Conservation (phyloP, 768 basidiomycete genomes). For the Lactarius vividus region DNA sequence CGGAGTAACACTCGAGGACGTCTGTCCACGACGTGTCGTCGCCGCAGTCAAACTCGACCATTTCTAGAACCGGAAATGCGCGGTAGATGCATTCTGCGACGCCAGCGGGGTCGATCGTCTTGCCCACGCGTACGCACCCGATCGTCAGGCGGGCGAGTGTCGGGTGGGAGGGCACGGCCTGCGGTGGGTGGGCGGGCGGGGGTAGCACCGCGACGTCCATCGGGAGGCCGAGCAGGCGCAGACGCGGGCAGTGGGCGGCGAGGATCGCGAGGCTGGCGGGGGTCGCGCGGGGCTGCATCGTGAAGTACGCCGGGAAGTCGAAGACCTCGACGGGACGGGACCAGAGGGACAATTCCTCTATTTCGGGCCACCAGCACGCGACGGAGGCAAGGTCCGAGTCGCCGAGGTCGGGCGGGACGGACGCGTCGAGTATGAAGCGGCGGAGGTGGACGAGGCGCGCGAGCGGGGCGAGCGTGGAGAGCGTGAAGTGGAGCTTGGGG, state of each 20-base stretch:
- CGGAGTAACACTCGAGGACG: constrained; percentile 22
- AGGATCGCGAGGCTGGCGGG: constrained; percentile 28
- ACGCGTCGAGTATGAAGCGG: constrained; percentile 30
- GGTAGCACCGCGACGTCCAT: constrained; percentile 26
- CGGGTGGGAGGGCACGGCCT: constrained; percentile 19
- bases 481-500: constrained; percentile 29
- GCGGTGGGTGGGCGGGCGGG: constrained; percentile 7
- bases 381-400: constrained; percentile 32
- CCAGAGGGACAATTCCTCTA: constrained; percentile 32
- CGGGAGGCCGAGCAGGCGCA: constrained; percentile 29
- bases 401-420: constrained; percentile 31
- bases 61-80: constrained; percentile 22
- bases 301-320: constrained; percentile 27
- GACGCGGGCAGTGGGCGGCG: constrained; percentile 30
- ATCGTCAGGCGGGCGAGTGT: constrained; percentile 26
- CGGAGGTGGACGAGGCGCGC: constrained; percentile 30
- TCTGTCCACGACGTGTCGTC: constrained; percentile 25
- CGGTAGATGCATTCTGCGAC: constrained; percentile 26
- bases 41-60: constrained; percentile 26
- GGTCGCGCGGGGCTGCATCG: constrained; percentile 28
- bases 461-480: constrained; percentile 32
- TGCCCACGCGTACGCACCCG: constrained; percentile 28
- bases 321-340: constrained; percentile 28
- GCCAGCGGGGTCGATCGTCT: constrained; percentile 19
- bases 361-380: constrained; percentile 33